A percentile compares a stretch with the other conserved stretches of the same genome.
These are phyloP conservation scores for Calocybe indica DNA, from an alignment of 768 basidiomycete species.

Conservation along the genomic window DNA sequence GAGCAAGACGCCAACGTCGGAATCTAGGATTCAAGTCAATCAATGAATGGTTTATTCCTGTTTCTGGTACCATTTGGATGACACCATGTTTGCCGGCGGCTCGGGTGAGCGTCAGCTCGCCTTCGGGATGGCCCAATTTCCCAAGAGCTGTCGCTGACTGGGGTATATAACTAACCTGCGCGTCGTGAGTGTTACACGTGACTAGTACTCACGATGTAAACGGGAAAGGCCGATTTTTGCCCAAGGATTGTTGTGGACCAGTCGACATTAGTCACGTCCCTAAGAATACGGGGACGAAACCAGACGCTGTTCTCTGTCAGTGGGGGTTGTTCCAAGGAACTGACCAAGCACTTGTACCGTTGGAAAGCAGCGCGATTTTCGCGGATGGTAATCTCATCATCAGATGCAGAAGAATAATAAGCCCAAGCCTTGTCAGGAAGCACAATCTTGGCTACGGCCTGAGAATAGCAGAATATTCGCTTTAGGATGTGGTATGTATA, in stretches of 20 bases:
- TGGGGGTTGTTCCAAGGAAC: neutral
- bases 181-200: neutral
- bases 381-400: constrained; percentile 87
- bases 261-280: constrained; percentile 83
- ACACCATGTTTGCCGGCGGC: constrained; percentile 75
- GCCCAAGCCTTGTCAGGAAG: constrained; percentile 92
- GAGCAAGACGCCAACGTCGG: constrained; percentile 94
- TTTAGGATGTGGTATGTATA: neutral
- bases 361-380: constrained; percentile 93
- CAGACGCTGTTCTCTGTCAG: constrained; percentile 48
- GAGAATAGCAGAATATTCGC: constrained; percentile 2
- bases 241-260: constrained; percentile 83
- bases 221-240: constrained; percentile 64
- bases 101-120: constrained; percentile 85
- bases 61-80: constrained; percentile 39
- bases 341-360: constrained; percentile 36
- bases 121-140: constrained; percentile 94
- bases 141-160: constrained; percentile 81
- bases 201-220: constrained; percentile 60
- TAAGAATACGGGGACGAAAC: constrained; percentile 85
- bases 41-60: neutral
- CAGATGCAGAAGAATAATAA: constrained; percentile 94
- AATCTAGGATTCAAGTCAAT: constrained; percentile 45
- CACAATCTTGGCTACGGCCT: constrained; percentile 79
- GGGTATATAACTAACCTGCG: neutral